Conservation (phyloP, 306 rosid species). For the Vicia faba region DNA sequence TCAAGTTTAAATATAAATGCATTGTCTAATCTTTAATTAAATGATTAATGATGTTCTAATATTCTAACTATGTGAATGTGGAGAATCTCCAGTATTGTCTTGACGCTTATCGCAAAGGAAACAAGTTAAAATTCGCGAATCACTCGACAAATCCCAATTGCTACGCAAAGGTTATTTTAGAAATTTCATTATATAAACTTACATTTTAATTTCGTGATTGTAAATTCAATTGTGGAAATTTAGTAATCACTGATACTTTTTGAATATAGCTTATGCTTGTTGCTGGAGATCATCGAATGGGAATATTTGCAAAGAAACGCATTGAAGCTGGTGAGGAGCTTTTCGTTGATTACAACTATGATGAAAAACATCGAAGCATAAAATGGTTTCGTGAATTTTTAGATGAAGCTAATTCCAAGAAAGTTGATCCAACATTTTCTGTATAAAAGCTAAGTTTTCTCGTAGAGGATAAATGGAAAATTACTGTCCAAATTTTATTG, state of each 20-base stretch:
- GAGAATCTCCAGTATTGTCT: conserved; percentile 57
- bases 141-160: conserved; percentile 83
- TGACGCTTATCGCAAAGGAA: conserved; percentile 83
- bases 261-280: conserved; percentile 65
- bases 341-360: conserved; percentile 71
- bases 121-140: conserved; percentile 86
- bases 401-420: conserved; percentile 43
- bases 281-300: conserved; percentile 85
- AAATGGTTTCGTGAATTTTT: conserved; percentile 59
- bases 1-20: no score
- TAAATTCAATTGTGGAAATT: conserved; percentile 9
- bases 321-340: conserved; percentile 82
- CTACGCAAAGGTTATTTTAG: conserved; percentile 62
- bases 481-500: conserved; percentile 23
- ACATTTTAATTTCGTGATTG: not conserved
- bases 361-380: conserved; percentile 45
- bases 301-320: conserved; percentile 75
- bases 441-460: conserved; percentile 66
- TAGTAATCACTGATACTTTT: conserved; percentile 8
- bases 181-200: not conserved
- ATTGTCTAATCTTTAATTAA: no score
- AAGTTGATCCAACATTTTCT: conserved; percentile 50
- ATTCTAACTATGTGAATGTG: no score
- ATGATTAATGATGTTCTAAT: no score
- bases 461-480: conserved; percentile 41